These are phyloP conservation scores for Vitis amurensis DNA, from an alignment of 164 flowering plant species.

Conservation along the genomic window DNA sequence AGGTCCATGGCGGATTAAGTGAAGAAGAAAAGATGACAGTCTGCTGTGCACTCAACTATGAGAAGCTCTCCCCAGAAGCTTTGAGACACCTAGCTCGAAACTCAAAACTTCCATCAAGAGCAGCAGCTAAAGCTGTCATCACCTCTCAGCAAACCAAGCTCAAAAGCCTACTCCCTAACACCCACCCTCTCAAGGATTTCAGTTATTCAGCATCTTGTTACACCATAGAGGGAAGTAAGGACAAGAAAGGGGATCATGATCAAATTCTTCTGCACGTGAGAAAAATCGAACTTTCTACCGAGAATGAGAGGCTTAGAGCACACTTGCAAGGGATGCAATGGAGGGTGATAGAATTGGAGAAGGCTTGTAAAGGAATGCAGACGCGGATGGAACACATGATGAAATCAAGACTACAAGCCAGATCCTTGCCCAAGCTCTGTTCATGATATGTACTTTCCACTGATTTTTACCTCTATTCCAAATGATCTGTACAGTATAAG, in stretches of 20 bases:
- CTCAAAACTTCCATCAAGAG: slow-evolving; percentile 47
- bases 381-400: slow-evolving; percentile 31
- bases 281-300: slow-evolving; percentile 26
- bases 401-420: slow-evolving; percentile 31
- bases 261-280: slow-evolving; percentile 40
- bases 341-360: slow-evolving; percentile 57
- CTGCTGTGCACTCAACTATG: slow-evolving; percentile 45
- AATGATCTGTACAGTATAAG: too few relatives aligned
- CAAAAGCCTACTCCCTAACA: slow-evolving; percentile 32
- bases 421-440: slow-evolving; percentile 63
- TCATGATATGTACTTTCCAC: slow-evolving; percentile 31
- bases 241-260: slow-evolving; percentile 14
- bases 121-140: slow-evolving; percentile 32
- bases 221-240: slow-evolving; percentile 10
- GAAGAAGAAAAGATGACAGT: slow-evolving; percentile 50
- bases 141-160: slow-evolving; percentile 38
- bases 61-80: slow-evolving; percentile 58
- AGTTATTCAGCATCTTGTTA: slow-evolving; percentile 13
- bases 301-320: slow-evolving; percentile 42
- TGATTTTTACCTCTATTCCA: too few relatives aligned
- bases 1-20: slow-evolving; percentile 63
- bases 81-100: slow-evolving; percentile 43
- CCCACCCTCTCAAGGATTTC: slow-evolving; percentile 10
- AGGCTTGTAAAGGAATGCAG: slow-evolving; percentile 56
- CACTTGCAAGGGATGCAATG: slow-evolving; percentile 62